Evolutionary conservation across 2,329 filamentous ascomycete species (phyloP), one percentile per base, ranked within the genome.

Genomic region (Cordyceps javanica): DNA sequence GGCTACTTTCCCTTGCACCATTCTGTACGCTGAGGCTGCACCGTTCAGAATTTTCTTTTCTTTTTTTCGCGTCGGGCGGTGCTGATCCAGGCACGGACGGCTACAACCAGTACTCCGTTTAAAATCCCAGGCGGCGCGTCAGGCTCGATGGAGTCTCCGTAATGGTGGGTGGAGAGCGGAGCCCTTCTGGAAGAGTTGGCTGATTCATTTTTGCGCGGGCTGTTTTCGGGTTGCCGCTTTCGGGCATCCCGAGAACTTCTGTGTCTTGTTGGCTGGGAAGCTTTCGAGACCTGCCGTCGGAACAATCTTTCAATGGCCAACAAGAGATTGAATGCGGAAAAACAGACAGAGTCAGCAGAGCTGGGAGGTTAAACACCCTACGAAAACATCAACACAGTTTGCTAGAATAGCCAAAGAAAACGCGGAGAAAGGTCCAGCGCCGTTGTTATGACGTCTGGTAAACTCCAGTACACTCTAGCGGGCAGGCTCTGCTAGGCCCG

Each of bases 171-270:
- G 36, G 50, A 53, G 50, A 53, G 48, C 25, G 26, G 39, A 34
- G 51, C 26, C 7, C n/a, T 54, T 39, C 34, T 53, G 16, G n/a
- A 36, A 46, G 21, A 10, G 23, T 14, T 55, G 52, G 52, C 38
- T 46, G 36, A 23, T 1, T 32, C 23, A 52, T 26, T 50, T 41
- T 42, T 36, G 26, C 14, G 32, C 16, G 19, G 8, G 26, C 32
- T 28, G 34, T 30, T 49, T 51, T 57, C 55, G 55, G 55, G 28
- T 57, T 57, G 10, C 55, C 55, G 36, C 10, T 50, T 57, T 57
- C 11, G 45, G 55, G 1, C 16, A 42, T 7, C 4, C 55, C 36
- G 46, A 57, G 46, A 50, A 36, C 21, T 26, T 28, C 21, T 13
- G 21, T 34, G 25, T 19, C 48, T n/a, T 25, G 50, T 53, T 41